phyloP scores from a whole-genome alignment of 2,329 filamentous ascomycete genomes.

The Balansia obtecta region DNA sequence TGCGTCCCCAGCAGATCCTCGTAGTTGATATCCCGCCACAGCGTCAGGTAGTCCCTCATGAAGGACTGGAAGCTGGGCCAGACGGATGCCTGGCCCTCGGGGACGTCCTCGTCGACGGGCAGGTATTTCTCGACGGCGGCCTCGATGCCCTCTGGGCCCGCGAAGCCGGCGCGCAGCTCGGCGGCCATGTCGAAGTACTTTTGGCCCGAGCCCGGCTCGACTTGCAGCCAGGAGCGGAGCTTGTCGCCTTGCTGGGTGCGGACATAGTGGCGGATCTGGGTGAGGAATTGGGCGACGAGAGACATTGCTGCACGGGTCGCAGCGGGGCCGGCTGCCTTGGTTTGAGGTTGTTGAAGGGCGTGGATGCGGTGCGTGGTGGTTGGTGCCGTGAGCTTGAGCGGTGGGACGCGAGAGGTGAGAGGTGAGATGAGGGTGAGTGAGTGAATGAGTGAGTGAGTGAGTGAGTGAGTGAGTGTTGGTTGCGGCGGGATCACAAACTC shows the following conservation, averaged over 20 bases:
- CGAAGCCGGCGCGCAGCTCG: conserved; percentile 51
- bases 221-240: conserved; percentile 58
- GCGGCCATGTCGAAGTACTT: conserved; percentile 55
- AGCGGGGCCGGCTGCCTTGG: neutral
- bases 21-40: conserved; percentile 69
- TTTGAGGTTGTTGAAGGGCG: neutral
- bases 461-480: conserved; percentile 6
- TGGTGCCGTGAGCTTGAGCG: neutral
- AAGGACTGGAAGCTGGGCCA: conserved; percentile 74
- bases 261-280: conserved; percentile 44
- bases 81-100: conserved; percentile 49
- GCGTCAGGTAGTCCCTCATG: conserved; percentile 68
- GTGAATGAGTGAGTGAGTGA: conserved; percentile 8
- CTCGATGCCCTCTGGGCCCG: conserved; percentile 39
- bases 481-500: neutral
- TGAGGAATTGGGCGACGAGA: conserved; percentile 56
- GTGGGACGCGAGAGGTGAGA: neutral
- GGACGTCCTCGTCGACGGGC: conserved; percentile 50
- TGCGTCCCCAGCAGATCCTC: conserved; percentile 66
- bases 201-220: conserved; percentile 58
- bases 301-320: conserved; percentile 34
- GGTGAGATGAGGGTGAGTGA: neutral
- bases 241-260: conserved; percentile 49
- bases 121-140: conserved; percentile 50
- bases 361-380: neutral